Evolutionary conservation across 1,284 basidiomycete species (phyloP), one percentile per base, ranked within the genome.

Genomic region (Tilletia caries): DNA sequence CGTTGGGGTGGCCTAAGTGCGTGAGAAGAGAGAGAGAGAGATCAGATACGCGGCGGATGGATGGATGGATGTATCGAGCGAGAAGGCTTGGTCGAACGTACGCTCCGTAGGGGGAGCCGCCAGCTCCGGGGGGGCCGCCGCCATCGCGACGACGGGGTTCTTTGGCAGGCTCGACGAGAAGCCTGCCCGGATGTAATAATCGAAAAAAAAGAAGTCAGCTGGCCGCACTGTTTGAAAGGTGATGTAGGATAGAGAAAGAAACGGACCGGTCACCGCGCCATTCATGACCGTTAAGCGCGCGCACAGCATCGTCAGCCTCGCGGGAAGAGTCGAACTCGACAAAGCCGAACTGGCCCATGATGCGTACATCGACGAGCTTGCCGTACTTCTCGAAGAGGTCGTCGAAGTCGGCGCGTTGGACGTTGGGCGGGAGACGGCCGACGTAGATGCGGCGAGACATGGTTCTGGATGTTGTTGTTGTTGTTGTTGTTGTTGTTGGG

Each of bases 271-370:
- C 80, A 70, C 81, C 81, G 76, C 79, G 79, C 66, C 81, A 81
- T 68, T 73, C 75, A 44, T 73, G 73, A 66, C 81, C 81, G 64
- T 83, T 75, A 70, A 80, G 80, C 60, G 80, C 78, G 74, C 76
- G 78, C 72, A 80, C 72, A 37, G 80, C 79, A 52, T 80, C 78
- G 41, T 83, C 80, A 32, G 81, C 81, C 48, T 82, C 80, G 54
- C 79, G 78, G n/a, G 76, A 70, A 52, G 79, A 75, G 52, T 82
- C 81, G 64, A 81, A 81, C 71, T 83, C 81, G 71, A 76, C 72
- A 33, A 83, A 83, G 27, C 80, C 80, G 48, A 82, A 83, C 2
- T 73, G 70, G 64, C 77, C 79, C 80, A 83, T 78, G 67, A 82
- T 75, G n/a, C 79, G 78, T 37, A 79, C 70, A 71, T 81, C 79